Conservation (phyloP, 352 stramenopile genomes). For the Phytophthora kernoviae region DNA sequence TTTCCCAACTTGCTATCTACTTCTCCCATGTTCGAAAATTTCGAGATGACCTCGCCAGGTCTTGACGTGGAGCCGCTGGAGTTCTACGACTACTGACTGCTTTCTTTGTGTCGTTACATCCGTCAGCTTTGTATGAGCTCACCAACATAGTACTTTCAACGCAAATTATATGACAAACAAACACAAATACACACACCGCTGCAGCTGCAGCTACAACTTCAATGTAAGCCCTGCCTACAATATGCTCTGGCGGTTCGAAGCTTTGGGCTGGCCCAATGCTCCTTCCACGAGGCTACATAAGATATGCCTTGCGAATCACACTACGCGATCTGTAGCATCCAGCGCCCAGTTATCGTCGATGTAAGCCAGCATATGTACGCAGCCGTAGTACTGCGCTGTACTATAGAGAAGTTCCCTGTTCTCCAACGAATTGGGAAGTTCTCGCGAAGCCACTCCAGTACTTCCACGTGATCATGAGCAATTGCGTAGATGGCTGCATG, state of each 20-base stretch:
- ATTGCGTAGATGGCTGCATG: constrained; percentile 27
- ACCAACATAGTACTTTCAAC: constrained; percentile 4
- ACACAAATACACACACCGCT: background rate
- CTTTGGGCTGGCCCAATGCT: too few species aligned
- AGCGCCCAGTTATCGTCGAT: constrained; percentile 15
- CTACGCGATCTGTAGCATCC: background rate
- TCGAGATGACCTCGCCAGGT: constrained; percentile 20
- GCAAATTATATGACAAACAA: background rate
- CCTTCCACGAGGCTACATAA: too few species aligned
- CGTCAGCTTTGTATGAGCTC: constrained; percentile 9
- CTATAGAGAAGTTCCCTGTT: constrained; percentile 10
- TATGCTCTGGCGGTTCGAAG: background rate
- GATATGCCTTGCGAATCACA: constrained; percentile 16
- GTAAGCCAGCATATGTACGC: constrained; percentile 24
- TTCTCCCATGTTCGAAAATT: constrained; percentile 23
- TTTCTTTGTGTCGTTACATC: constrained; percentile 6
- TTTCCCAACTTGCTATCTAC: constrained; percentile 16
- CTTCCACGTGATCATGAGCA: constrained; percentile 29
- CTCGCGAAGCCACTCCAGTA: constrained; percentile 27
- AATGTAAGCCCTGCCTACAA: too few species aligned
- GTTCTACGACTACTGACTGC: constrained; percentile 9
- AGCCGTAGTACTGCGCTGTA: constrained; percentile 24
- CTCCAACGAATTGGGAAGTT: constrained; percentile 14
- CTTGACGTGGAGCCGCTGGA: constrained; percentile 25
- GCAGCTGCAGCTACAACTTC: too few species aligned